Base-by-base conservation (phyloP, 805 yeast genomes). In the Metschnikowia anglica region DNA sequence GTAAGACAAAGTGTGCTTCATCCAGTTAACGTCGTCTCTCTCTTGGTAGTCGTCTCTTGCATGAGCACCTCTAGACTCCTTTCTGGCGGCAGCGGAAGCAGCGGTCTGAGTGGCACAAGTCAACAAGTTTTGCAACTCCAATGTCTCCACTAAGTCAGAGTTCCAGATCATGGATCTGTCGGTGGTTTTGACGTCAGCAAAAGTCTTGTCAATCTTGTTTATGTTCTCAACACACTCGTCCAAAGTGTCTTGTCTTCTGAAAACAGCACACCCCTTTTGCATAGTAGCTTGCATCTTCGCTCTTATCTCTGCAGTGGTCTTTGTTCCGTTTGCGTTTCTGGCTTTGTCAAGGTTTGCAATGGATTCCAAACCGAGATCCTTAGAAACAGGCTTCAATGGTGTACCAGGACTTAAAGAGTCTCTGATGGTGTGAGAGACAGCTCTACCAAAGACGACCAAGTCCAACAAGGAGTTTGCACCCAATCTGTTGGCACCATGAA, bases 131-230 rank as follows among this genome's bases (percentile, higher is more conserved):
- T 90, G 97, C 65, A 91, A 77, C 72, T 91, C 99, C 58, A 93
- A 76, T 43, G 98, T 87, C 76, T 91, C 99, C 40, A 90, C 95
- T 63, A 91, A 76, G 67, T 91, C 99, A 38, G 96, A 83, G 79
- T 91, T 91, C 99, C 99, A 91, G 63, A 91, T 90, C 97, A 93
- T 88, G 12, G 97, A 88, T 73, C 97, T 83, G 68, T 91, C 99
- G 52, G 90, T 80, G 51, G 95, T 88, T 63, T 86, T 85, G 52
- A 91, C 83, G 60, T 87, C 81, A 32, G 66, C 69, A 61, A 88
- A 85, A 26, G 84, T 68, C 56, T 77, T 72, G 70, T 90, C 97
- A 53, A 91, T 87, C 44, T 68, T 79, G 48, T 72, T 72, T 61
- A 91, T 88, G 57, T 83, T 81, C 57, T 67, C 70, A 37, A 91